Conservation (phyloP, 371 early-diverging fungal genomes). For the Mortierella polycephala region DNA sequence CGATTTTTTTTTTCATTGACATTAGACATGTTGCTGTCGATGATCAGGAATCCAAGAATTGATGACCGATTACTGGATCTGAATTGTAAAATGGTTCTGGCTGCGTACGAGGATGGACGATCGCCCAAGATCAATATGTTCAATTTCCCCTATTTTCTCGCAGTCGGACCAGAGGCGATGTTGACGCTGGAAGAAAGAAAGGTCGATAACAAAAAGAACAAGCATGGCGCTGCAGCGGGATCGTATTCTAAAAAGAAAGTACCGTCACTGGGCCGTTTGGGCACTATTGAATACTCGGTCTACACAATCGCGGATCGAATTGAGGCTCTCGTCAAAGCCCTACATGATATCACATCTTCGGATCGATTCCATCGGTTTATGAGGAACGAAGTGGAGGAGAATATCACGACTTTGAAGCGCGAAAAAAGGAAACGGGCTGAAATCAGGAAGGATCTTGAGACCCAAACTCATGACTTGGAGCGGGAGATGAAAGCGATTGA, state of each 20-base stretch:
- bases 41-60: conserved; percentile 47
- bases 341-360: conserved; percentile 47
- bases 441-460: conserved; percentile 41
- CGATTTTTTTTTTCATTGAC: not conserved
- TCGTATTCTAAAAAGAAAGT: conserved; percentile 16
- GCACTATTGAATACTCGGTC: conserved; percentile 32
- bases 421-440: conserved; percentile 46
- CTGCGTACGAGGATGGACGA: conserved; percentile 36
- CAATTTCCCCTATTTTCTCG: conserved; percentile 42
- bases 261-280: conserved; percentile 16
- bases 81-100: conserved; percentile 37
- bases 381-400: conserved; percentile 50
- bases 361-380: conserved; percentile 49
- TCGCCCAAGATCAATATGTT: conserved; percentile 23
- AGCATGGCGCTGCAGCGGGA: not conserved
- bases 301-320: conserved; percentile 43
- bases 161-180: conserved; percentile 27
- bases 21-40: conserved; percentile 32
- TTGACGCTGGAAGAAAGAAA: conserved; percentile 13
- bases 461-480: conserved; percentile 34
- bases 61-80: conserved; percentile 43
- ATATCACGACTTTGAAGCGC: conserved; percentile 38
- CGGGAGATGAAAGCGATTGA: conserved; percentile 46
- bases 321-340: conserved; percentile 44
- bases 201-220: conserved; percentile 37